Percentiles rank a stretch among this genome's conserved stretches.
phyloP scores from a whole-genome alignment of 805 yeast species.

The Jamesozyma lodderae region DNA sequence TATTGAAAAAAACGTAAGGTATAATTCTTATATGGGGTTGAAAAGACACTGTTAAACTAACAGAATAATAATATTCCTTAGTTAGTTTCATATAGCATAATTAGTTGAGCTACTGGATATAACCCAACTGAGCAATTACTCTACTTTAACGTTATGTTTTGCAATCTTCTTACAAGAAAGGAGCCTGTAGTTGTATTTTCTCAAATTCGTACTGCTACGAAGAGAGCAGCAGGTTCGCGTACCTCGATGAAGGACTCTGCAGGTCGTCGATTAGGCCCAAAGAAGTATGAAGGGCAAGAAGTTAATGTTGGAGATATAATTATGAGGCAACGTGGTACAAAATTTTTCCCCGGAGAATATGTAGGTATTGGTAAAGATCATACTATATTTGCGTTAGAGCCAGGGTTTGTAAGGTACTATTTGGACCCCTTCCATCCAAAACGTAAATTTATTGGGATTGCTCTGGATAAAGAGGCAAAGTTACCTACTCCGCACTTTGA shows the following conservation, averaged over 20 bases:
- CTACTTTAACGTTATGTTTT: too few relatives aligned
- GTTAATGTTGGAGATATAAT: slow-evolving; percentile 81
- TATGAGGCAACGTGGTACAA: slow-evolving; percentile 91
- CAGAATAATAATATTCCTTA: too few relatives aligned
- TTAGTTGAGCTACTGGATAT: too few relatives aligned
- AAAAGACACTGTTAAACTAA: too few relatives aligned
- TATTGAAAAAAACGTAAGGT: too few relatives aligned
- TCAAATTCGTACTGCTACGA: slow-evolving; percentile 79
- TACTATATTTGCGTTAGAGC: slow-evolving; percentile 82
- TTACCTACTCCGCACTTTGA: slow-evolving; percentile 86
- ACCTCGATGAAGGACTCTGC: slow-evolving; percentile 90
- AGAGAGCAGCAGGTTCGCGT: slow-evolving; percentile 90
- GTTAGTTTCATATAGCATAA: too few relatives aligned
- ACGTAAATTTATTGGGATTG: slow-evolving; percentile 83
- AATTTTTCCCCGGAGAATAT: slow-evolving; percentile 89
- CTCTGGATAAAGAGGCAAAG: slow-evolving; percentile 50
- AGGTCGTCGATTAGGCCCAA: slow-evolving; percentile 90
- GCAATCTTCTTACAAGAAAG: background rate
- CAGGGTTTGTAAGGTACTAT: slow-evolving; percentile 87
- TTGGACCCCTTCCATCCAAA: slow-evolving; percentile 94
- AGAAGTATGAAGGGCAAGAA: slow-evolving; percentile 63
- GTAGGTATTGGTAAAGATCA: slow-evolving; percentile 87
- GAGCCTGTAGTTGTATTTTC: slow-evolving; percentile 8
- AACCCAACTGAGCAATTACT: too few relatives aligned
- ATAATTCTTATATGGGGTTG: too few relatives aligned